Conservation (phyloP, 768 basidiomycete genomes). For the Lyophyllum semitale region DNA sequence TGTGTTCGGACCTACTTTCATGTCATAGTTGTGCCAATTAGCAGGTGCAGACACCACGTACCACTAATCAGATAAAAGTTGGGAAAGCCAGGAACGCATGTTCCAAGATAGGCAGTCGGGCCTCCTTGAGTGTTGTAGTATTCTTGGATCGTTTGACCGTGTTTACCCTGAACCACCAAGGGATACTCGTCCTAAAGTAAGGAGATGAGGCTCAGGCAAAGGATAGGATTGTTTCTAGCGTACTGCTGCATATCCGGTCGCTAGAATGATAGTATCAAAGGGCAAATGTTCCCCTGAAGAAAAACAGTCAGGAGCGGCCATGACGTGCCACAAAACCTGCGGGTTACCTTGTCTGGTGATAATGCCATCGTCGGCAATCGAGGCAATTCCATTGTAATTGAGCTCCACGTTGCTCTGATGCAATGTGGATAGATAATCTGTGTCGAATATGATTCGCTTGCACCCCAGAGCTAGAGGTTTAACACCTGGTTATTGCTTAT, state of each 20-base stretch:
- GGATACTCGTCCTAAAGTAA: slow-evolving; percentile 33
- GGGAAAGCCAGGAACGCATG: slow-evolving; percentile 45
- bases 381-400: slow-evolving; percentile 40
- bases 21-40: background rate
- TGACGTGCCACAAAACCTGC: background rate
- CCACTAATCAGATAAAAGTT: slow-evolving; percentile 45
- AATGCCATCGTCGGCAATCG: slow-evolving; percentile 42
- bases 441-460: slow-evolving; percentile 54
- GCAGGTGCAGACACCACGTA: slow-evolving; percentile 11
- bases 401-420: slow-evolving; percentile 48
- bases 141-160: slow-evolving; percentile 35
- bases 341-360: slow-evolving; percentile 40
- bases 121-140: slow-evolving; percentile 41
- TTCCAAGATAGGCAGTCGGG: slow-evolving; percentile 46
- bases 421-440: slow-evolving; percentile 44
- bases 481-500: background rate
- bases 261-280: slow-evolving; percentile 42
- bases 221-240: background rate
- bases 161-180: slow-evolving; percentile 30
- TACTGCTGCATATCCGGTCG: slow-evolving; percentile 37
- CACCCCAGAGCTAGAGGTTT: slow-evolving; percentile 45
- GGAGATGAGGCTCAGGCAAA: background rate
- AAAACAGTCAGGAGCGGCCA: background rate
- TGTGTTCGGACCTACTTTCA: slow-evolving; percentile 42
- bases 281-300: slow-evolving; percentile 31